Conservation (phyloP, 495 filamentous ascomycete species). For the Choiromyces venosus region DNA sequence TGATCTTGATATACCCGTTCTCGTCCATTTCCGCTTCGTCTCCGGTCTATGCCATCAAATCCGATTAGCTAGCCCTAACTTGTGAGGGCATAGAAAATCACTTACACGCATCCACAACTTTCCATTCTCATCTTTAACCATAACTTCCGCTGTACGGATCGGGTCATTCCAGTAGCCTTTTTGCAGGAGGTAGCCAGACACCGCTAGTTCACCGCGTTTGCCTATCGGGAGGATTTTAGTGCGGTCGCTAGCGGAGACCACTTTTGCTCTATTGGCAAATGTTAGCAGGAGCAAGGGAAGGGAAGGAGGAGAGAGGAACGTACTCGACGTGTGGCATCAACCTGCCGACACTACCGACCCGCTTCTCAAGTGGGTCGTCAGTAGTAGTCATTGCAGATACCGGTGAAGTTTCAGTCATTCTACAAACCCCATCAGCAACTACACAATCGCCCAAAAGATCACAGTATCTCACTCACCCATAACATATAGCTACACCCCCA, state of each 20-base stretch:
- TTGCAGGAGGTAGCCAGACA: conserved; percentile 83
- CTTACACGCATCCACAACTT: conserved; percentile 66
- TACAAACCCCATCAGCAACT: background rate
- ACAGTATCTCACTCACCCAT: conserved; percentile 48
- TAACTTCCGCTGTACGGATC: conserved; percentile 63
- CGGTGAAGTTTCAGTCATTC: conserved; percentile 92
- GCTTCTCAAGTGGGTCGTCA: conserved; percentile 69
- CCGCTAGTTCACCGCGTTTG: conserved; percentile 72
- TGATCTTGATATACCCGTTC: conserved; percentile 61
- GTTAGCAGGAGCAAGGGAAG: background rate
- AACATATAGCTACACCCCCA: conserved; percentile 63
- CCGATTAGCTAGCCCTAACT: background rate
- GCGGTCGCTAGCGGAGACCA: conserved; percentile 62
- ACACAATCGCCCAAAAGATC: background rate
- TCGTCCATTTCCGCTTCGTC: conserved; percentile 87
- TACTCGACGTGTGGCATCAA: conserved; percentile 70
- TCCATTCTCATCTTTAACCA: conserved; percentile 56
- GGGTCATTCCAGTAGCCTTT: conserved; percentile 80
- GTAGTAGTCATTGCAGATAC: conserved; percentile 77
- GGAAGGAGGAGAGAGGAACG: background rate
- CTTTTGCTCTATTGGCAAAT: conserved; percentile 55
- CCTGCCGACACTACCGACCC: conserved; percentile 69
- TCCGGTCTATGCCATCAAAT: conserved; percentile 55
- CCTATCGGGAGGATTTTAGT: conserved; percentile 56
- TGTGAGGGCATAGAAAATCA: conserved; percentile 8